phyloP scores from a whole-genome alignment of 2,329 filamentous ascomycete species.

The Zymoseptoria pseudotritici region DNA sequence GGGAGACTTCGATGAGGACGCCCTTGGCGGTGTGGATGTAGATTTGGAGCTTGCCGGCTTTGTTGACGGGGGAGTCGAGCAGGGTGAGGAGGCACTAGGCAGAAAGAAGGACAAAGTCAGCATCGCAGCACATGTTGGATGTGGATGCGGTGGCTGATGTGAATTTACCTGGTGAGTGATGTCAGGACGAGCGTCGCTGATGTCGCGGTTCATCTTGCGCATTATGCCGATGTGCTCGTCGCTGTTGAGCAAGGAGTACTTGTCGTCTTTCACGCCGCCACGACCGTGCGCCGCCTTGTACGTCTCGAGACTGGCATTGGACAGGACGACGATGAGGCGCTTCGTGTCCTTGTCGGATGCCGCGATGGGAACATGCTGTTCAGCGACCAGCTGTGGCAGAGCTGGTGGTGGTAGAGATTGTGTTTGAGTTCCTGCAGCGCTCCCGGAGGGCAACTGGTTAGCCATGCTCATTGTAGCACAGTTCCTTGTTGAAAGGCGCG shows the following conservation, averaged over 20 bases:
- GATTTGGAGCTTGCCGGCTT: slow-evolving; percentile 93
- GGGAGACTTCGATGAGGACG: slow-evolving; percentile 94
- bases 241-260: slow-evolving; percentile 95
- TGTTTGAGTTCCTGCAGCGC: slow-evolving; percentile 44
- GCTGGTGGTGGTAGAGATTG: slow-evolving; percentile 90
- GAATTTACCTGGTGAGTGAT: slow-evolving; percentile 85
- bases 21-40: slow-evolving; percentile 98
- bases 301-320: slow-evolving; percentile 94
- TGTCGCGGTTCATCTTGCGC: slow-evolving; percentile 99
- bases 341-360: slow-evolving; percentile 82
- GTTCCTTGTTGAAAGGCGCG: slow-evolving; percentile 31
- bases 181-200: slow-evolving; percentile 93
- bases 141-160: slow-evolving; percentile 5
- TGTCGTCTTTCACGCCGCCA: slow-evolving; percentile 62
- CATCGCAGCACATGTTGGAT: slow-evolving; percentile 15
- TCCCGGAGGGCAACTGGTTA: slow-evolving; percentile 17
- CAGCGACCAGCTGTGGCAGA: slow-evolving; percentile 84
- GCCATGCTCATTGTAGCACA: slow-evolving; percentile 24
- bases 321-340: slow-evolving; percentile 88
- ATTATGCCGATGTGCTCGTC: slow-evolving; percentile 99
- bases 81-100: slow-evolving; percentile 87
- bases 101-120: slow-evolving; percentile 11
- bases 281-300: slow-evolving; percentile 71
- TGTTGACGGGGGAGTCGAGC: slow-evolving; percentile 97
- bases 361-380: slow-evolving; percentile 80